Conservation (phyloP, 208 protist species). For the Crithidia fasciculata region DNA sequence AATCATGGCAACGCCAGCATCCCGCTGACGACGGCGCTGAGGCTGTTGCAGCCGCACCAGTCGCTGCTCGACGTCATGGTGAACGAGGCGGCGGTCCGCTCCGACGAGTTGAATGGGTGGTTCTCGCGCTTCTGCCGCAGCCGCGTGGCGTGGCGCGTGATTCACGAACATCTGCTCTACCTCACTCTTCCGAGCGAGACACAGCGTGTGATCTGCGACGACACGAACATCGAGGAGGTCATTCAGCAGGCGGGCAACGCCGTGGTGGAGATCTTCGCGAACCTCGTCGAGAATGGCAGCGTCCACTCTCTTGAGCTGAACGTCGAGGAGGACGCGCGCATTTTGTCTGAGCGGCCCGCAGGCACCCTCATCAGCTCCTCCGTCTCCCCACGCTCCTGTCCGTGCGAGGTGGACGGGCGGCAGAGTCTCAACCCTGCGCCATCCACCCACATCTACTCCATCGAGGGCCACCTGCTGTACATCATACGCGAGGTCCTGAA, state of each 20-base stretch:
- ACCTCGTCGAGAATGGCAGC: constrained; percentile 28
- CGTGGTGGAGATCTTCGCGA: constrained; percentile 70
- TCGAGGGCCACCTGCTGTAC: constrained; percentile 80
- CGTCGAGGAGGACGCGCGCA: constrained; percentile 58
- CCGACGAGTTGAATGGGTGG: constrained; percentile 71
- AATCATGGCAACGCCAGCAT: constrained; percentile 27
- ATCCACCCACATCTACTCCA: constrained; percentile 49
- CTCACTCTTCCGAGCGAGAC: constrained; percentile 44
- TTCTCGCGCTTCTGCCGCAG: constrained; percentile 79
- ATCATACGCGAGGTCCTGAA: constrained; percentile 85
- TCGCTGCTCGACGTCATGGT: constrained; percentile 81
- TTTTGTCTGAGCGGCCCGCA: constrained; percentile 36
- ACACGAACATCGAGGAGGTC: constrained; percentile 49
- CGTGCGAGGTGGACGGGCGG: constrained; percentile 11
- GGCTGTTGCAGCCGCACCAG: constrained; percentile 68
- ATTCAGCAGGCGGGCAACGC: constrained; percentile 58
- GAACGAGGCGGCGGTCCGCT: constrained; percentile 78
- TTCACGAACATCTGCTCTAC: constrained; percentile 86
- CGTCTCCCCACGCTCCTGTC: constrained; percentile 22
- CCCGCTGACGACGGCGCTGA: constrained; percentile 55
- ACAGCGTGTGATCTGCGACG: constrained; percentile 47
- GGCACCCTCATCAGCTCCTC: constrained; percentile 61
- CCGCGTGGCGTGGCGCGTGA: constrained; percentile 82
- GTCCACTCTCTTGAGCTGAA: constrained; percentile 54
- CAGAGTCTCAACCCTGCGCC: not conserved